phyloP scores from a whole-genome alignment of 768 basidiomycete species.

The Pleurotus ostreatus region DNA sequence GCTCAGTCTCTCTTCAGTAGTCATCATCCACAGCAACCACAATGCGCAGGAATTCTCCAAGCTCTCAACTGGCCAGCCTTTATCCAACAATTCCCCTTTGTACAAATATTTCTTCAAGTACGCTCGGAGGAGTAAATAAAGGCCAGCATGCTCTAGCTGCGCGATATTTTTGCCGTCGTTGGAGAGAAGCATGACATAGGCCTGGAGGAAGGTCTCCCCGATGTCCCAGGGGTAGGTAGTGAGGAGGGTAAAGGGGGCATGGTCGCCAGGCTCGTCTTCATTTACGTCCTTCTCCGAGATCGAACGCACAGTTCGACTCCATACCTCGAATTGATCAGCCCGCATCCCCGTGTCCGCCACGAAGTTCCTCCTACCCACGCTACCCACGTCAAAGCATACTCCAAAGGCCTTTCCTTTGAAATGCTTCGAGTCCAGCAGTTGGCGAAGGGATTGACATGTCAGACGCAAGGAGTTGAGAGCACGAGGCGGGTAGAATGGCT shows the following conservation, averaged over 20 bases:
- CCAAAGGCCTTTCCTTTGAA: not conserved
- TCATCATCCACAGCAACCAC: conserved; percentile 55
- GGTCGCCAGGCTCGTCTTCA: not conserved
- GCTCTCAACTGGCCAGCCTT: conserved; percentile 51
- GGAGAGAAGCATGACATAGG: conserved; percentile 51
- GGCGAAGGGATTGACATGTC: not conserved
- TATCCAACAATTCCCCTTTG: conserved; percentile 17
- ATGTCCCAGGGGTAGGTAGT: conserved; percentile 23
- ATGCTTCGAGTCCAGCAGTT: not conserved
- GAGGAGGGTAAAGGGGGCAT: not conserved
- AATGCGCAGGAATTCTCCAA: conserved; percentile 43
- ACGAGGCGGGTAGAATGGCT: not conserved
- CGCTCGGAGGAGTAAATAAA: conserved; percentile 30
- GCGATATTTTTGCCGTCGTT: conserved; percentile 51
- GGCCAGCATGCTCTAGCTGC: conserved; percentile 43
- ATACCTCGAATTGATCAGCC: not conserved
- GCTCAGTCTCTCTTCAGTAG: conserved; percentile 30
- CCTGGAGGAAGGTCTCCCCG: conserved; percentile 36
- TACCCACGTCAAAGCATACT: not conserved
- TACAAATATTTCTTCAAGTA: conserved; percentile 23
- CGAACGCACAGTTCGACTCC: not conserved
- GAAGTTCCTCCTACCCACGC: not conserved
- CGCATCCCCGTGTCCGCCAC: not conserved
- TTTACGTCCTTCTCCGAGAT: not conserved
- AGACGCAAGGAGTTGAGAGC: not conserved